Evolutionary conservation across 2,329 filamentous ascomycete species (phyloP).

Genomic region (Xylariaceae sp.): DNA sequence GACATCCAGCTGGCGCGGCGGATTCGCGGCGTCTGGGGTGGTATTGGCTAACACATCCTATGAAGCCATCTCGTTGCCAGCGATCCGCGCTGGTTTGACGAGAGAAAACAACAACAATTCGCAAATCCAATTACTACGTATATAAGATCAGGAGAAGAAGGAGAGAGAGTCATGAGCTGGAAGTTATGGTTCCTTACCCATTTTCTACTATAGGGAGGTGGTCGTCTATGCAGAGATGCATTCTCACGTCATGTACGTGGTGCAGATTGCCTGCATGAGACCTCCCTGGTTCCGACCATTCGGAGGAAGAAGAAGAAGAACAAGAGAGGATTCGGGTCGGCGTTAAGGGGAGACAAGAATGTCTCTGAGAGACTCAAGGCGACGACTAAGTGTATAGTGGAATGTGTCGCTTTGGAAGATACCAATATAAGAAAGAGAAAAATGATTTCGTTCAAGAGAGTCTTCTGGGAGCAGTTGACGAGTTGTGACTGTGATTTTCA

Average conservation of each 20-base stretch:
- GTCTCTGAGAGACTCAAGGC: neutral
- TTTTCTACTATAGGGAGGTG: neutral
- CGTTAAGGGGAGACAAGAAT: conserved; percentile 5
- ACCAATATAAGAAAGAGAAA: conserved; percentile 10
- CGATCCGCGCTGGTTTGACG: neutral
- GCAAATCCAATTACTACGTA: neutral
- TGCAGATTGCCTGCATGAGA: neutral
- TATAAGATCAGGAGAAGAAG: neutral
- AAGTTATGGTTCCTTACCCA: neutral
- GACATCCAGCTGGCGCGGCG: conserved; percentile 88
- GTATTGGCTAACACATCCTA: conserved; percentile 41
- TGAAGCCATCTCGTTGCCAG: neutral
- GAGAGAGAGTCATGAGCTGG: neutral
- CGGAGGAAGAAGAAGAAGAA: neutral
- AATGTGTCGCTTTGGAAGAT: conserved; percentile 11
- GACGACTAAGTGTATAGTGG: neutral
- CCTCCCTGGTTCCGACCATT: neutral
- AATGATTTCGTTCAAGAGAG: conserved; percentile 3
- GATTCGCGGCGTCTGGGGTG: conserved; percentile 74
- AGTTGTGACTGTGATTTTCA: neutral
- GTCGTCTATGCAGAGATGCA: neutral
- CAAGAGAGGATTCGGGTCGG: conserved; percentile 1
- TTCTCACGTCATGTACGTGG: too few species aligned
- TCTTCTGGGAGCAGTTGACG: too few species aligned
- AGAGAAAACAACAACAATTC: neutral